phyloP scores from a whole-genome alignment of 495 filamentous ascomycete species.

The Neurospora sp. region DNA sequence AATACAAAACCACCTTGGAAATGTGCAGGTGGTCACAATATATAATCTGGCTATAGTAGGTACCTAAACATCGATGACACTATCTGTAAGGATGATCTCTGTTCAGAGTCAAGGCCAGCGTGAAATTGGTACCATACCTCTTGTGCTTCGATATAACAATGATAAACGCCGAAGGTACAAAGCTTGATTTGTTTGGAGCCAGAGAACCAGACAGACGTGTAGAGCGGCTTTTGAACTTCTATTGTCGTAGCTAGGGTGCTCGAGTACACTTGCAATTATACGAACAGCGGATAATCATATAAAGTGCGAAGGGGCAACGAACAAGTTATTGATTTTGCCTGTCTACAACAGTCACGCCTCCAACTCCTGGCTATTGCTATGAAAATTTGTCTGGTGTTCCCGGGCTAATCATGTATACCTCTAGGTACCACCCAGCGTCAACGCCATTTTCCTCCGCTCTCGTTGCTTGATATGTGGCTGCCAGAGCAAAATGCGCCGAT shows the following conservation, averaged over 20 bases:
- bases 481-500: not conserved
- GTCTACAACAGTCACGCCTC: not conserved
- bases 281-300: no score
- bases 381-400: not conserved
- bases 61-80: no score
- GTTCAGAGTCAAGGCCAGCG: not conserved
- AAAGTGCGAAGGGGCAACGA: no score
- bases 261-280: no score
- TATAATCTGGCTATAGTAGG: no score
- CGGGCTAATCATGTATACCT: not conserved
- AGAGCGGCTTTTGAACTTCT: not conserved
- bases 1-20: no score
- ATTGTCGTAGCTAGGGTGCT: not conserved
- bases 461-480: not conserved
- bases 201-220: not conserved
- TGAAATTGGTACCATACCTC: no score
- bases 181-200: not conserved
- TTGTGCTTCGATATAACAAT: not conserved
- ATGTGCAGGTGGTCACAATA: no score
- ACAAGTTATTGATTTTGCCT: not conserved
- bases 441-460: not conserved
- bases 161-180: not conserved
- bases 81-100: not conserved
- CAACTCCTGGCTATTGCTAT: not conserved
- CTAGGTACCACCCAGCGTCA: not conserved